phyloP scores from a whole-genome alignment of 768 basidiomycete species.

The Lentinula detonsa region DNA sequence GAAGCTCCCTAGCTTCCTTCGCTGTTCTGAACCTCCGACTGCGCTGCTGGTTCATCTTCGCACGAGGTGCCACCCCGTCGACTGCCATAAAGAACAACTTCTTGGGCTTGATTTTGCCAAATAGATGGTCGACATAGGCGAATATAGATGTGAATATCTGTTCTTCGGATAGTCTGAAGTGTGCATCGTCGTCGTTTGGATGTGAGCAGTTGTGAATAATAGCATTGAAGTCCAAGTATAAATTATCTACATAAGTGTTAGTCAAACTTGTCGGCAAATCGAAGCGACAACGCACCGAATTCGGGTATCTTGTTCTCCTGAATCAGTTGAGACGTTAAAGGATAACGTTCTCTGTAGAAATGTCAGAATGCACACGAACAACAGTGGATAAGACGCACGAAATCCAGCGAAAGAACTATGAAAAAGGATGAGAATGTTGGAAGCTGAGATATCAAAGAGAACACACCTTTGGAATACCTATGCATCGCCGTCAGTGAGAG shows the following conservation, averaged over 20 bases:
- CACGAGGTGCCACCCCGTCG: slow-evolving; percentile 94
- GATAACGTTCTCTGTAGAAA: slow-evolving; percentile 81
- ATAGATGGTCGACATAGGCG: slow-evolving; percentile 93
- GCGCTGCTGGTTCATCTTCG: slow-evolving; percentile 99
- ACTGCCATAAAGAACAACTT: slow-evolving; percentile 99
- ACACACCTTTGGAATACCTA: slow-evolving; percentile 65
- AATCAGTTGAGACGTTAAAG: slow-evolving; percentile 95
- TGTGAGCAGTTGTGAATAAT: slow-evolving; percentile 94
- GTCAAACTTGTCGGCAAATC: slow-evolving; percentile 6
- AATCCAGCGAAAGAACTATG: slow-evolving; percentile 93
- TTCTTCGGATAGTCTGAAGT: slow-evolving; percentile 93
- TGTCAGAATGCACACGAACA: slow-evolving; percentile 9
- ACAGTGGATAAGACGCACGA: slow-evolving; percentile 48
- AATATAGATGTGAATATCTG: slow-evolving; percentile 98
- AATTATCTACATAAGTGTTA: slow-evolving; percentile 52
- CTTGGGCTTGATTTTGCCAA: slow-evolving; percentile 95
- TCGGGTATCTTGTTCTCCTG: slow-evolving; percentile 99
- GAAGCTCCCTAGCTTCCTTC: slow-evolving; percentile 82
- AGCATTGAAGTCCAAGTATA: slow-evolving; percentile 93
- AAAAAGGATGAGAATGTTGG: slow-evolving; percentile 8
- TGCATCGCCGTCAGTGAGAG: neutral
- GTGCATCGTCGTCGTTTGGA: slow-evolving; percentile 93
- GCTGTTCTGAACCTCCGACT: slow-evolving; percentile 91
- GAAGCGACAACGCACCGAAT: slow-evolving; percentile 57
- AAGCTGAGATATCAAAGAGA: neutral